phyloP scores from a whole-genome alignment of 208 protist genomes.

The Giardia duodenalis region DNA sequence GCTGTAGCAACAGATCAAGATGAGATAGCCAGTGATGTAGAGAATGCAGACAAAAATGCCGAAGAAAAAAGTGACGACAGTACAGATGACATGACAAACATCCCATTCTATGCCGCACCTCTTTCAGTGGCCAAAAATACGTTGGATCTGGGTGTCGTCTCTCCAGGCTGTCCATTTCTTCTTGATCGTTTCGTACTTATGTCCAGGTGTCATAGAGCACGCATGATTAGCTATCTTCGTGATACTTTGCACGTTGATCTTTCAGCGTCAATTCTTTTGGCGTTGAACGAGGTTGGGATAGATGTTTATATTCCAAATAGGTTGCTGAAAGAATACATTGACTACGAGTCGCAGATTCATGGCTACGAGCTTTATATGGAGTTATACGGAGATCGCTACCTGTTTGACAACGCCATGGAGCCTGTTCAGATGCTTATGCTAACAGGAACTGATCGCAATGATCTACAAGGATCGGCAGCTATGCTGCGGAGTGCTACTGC shows the following conservation, averaged over 20 bases:
- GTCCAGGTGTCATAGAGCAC: not conserved
- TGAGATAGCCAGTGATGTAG: not conserved
- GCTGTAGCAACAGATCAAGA: not conserved
- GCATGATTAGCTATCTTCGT: not conserved
- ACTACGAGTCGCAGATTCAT: not conserved
- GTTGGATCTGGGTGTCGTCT: not conserved
- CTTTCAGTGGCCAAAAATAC: not conserved
- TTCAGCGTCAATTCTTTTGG: not conserved
- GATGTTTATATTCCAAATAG: not conserved
- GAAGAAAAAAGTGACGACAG: not conserved
- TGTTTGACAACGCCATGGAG: too few species aligned
- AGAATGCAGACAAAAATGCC: not conserved
- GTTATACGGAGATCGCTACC: not conserved
- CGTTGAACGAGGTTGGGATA: not conserved
- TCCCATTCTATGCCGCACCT: slow-evolving; percentile 26
- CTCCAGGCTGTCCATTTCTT: not conserved
- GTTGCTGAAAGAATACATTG: not conserved
- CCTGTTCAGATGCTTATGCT: too few species aligned
- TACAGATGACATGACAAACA: not conserved
- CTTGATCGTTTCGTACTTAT: not conserved
- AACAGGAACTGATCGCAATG: too few species aligned
- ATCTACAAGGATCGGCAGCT: too few species aligned
- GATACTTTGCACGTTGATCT: not conserved
- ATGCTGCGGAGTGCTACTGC: too few species aligned
- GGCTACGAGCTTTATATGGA: not conserved